Base-by-base conservation (phyloP, 2,329 filamentous ascomycete genomes). In the Colletotrichum kahawae region DNA sequence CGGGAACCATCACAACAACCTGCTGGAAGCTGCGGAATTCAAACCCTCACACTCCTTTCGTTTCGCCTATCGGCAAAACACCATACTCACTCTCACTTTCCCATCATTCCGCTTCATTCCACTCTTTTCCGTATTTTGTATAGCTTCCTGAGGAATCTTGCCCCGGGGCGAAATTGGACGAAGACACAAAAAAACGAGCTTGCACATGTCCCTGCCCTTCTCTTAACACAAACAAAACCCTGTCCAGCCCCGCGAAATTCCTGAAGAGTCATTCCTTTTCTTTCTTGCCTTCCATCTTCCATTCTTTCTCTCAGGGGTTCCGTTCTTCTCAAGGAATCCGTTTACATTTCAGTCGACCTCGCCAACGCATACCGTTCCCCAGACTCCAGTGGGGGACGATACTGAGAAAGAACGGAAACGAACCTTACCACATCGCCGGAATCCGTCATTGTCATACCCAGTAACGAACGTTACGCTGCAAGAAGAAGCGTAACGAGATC, bases 241-340 rank as follows among this genome's bases (percentile, higher is more conserved):
- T 64, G 67, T 64, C 73, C 70, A 48, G 73, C 69, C 73, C 73
- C 73, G 69, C 70, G 73, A 57, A 75, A 75, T 75, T 75, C 73
- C 73, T 75, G 43, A 68, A 75, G 63, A 75, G 63, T 73, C 73
- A 75, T 75, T 75, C 73, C 76, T 78, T 77, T 65, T 66, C 56
- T 67, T 67, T 77, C 72, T 69, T 78, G 57, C 72, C 66, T 75
- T 60, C 54, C 31, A 33, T 74, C 43, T 66, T 75, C 43, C 75
- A 77, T 77, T 76, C 77, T 77, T 75, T 74, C 67, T 38, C 62
- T 75, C 62, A 54, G 59, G 63, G 66, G 69, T 54, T 65, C 57
- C 69, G 73, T 77, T 56, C 68, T 67, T 71, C 33, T 76, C 59
- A 76, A 77, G 75, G 76, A 75, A 77, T 77, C 75, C 74, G 51